Percentiles rank a stretch among this genome's conserved stretches.
Evolutionary conservation across 2,329 filamentous ascomycete genomes (phyloP).

Genomic region (Fusarium tricinctum): DNA sequence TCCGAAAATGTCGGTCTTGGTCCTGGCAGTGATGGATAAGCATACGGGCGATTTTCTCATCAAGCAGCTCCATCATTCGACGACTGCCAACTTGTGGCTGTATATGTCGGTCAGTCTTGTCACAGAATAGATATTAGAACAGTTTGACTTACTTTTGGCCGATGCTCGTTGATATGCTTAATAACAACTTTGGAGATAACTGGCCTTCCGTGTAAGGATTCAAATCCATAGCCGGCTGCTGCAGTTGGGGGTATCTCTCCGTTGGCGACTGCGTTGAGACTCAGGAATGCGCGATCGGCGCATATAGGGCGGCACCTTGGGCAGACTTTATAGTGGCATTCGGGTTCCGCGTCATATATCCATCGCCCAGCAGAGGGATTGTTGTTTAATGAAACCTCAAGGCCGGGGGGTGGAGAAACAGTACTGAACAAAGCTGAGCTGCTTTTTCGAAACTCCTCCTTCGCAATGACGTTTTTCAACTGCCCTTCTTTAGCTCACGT

Average conservation of each 20-base stretch:
- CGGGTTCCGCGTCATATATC: slow-evolving; percentile 54
- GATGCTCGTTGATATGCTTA: slow-evolving; percentile 58
- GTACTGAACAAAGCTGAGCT: slow-evolving; percentile 42
- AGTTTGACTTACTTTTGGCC: slow-evolving; percentile 53
- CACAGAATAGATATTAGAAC: too few relatives aligned
- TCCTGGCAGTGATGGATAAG: slow-evolving; percentile 9
- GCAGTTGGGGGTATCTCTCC: slow-evolving; percentile 65
- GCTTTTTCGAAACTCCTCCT: slow-evolving; percentile 47
- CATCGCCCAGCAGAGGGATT: slow-evolving; percentile 54
- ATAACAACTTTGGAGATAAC: slow-evolving; percentile 57
- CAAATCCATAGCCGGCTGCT: slow-evolving; percentile 67
- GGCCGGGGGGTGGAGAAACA: slow-evolving; percentile 28
- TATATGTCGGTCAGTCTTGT: slow-evolving; percentile 2
- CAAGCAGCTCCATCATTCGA: slow-evolving; percentile 49
- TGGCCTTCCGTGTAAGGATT: slow-evolving; percentile 60
- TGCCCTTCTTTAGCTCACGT: slow-evolving; percentile 2
- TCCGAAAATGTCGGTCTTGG: slow-evolving; percentile 2
- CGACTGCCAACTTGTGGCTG: slow-evolving; percentile 17
- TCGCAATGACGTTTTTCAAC: slow-evolving; percentile 50
- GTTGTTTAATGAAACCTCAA: slow-evolving; percentile 34
- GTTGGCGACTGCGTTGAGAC: slow-evolving; percentile 63
- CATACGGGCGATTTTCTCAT: slow-evolving; percentile 47
- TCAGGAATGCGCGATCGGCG: slow-evolving; percentile 62
- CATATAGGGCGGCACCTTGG: slow-evolving; percentile 62
- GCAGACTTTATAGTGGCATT: slow-evolving; percentile 68